Base-by-base conservation (phyloP, 2,329 filamentous ascomycete genomes). In the Arthrobotrys sphaeroides region DNA sequence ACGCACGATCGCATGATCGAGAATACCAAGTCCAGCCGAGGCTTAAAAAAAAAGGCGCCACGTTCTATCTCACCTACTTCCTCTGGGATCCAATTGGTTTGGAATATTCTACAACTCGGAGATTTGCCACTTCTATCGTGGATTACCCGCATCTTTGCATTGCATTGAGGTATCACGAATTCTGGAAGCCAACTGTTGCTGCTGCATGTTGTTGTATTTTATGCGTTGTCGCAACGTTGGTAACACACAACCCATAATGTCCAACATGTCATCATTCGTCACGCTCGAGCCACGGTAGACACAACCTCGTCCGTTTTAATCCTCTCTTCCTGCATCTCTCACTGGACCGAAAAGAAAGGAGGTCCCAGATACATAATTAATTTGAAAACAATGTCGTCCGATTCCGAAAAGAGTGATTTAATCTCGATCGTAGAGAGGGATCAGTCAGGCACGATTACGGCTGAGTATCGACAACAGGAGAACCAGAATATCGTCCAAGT, bases 221-320 rank as follows among this genome's bases (percentile, higher is more conserved):
- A 43, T 74, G 70, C 53, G 70, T 74, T 74, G 70, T n/a, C 3
- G 9, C 47, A 28, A 33, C 7, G 31, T 38, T n/a, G 61, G 36
- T 36, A 53, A 42, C 18, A n/a, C n/a, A 40, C 55, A 67, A 67
- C 38, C 45, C 43, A 47, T 42, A 67, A 74, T 62, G 31, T 74
- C 62, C 70, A 67, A 61, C 62, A 62, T 74, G 70, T 74, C 70
- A 67, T 74, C 62, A 55, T 74, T 55, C 51, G 51, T 55, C 51
- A 38, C 51, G 26, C 31, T 55, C 31, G 31, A 38, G 51, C 51
- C 51, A 55, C 51, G 51, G 51, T 55, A 55, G 31, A 55, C 51
- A 36, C 51, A 55, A 53, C 7, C 51, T 24, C 51, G 20, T 31
- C 28, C 10, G 22, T 55, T 55, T 36, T 13, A 22, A n/a, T 13